These are phyloP conservation scores for Trametes versicolor DNA, from an alignment of 1,284 basidiomycete species.

Conservation along the genomic window DNA sequence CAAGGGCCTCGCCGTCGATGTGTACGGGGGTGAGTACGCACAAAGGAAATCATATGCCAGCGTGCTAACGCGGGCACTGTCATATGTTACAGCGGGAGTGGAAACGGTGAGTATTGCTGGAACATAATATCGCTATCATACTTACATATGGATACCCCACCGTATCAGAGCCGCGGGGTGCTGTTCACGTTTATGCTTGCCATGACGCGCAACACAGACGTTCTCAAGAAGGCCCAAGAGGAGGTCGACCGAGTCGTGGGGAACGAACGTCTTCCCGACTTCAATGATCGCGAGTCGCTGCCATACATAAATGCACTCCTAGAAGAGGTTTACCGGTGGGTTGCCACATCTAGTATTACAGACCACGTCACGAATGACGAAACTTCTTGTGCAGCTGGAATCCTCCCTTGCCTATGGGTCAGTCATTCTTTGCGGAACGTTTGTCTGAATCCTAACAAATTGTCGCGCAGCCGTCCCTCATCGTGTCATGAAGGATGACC, in stretches of 20 bases:
- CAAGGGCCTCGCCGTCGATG: conserved; percentile 27
- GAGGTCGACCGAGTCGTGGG: conserved; percentile 36
- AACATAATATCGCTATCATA: too few relatives aligned
- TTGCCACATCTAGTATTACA: not conserved
- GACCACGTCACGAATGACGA: not conserved
- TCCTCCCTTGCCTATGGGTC: conserved; percentile 26
- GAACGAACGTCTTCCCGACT: conserved; percentile 29
- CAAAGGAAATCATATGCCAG: not conserved
- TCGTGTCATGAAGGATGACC: conserved; percentile 52
- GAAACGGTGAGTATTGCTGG: conserved; percentile 34
- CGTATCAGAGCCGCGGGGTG: conserved; percentile 10
- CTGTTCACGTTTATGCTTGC: conserved; percentile 28
- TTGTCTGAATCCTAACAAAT: not conserved
- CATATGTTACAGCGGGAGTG: not conserved
- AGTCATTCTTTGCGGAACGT: not conserved
- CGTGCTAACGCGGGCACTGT: not conserved
- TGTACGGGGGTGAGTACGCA: conserved; percentile 35
- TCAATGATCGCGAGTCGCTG: conserved; percentile 30
- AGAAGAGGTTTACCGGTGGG: conserved; percentile 57
- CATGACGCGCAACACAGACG: conserved; percentile 28
- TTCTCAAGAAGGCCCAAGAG: conserved; percentile 28
- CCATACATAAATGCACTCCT: conserved; percentile 55
- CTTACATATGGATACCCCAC: not conserved
- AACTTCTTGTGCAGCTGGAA: conserved; percentile 24
- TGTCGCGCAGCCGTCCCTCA: conserved; percentile 26